phyloP scores from a whole-genome alignment of 768 basidiomycete species.

The Suillus spraguei region DNA sequence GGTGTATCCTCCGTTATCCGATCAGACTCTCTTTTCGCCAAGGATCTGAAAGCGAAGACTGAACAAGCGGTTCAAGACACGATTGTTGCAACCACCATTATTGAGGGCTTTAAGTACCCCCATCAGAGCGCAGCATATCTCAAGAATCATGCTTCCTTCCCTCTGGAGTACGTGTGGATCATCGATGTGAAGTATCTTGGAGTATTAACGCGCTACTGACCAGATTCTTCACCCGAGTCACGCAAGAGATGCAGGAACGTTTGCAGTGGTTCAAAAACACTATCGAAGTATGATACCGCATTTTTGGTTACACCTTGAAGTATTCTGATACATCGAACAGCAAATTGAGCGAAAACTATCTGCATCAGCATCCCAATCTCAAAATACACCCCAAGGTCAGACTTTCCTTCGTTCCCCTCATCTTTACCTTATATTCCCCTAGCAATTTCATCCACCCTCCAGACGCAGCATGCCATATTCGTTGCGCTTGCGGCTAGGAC shows the following conservation, averaged over 20 bases:
- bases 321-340: conserved; percentile 11
- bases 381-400: conserved; percentile 76
- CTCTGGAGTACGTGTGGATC: conserved; percentile 60
- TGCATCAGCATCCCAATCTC: conserved; percentile 61
- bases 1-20: conserved; percentile 63
- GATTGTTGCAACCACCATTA: conserved; percentile 72
- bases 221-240: conserved; percentile 75
- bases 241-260: conserved; percentile 70
- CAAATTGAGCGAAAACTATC: conserved; percentile 81
- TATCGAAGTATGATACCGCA: conserved; percentile 57
- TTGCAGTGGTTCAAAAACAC: conserved; percentile 80
- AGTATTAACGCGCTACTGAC: neutral
- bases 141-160: conserved; percentile 81
- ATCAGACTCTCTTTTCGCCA: conserved; percentile 64
- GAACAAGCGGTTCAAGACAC: conserved; percentile 82
- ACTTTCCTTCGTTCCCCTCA: conserved; percentile 1
- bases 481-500: conserved; percentile 77
- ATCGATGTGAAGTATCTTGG: conserved; percentile 1
- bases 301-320: neutral
- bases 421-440: conserved; percentile 14
- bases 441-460: conserved; percentile 78
- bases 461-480: conserved; percentile 79
- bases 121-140: conserved; percentile 70
- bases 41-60: conserved; percentile 72
- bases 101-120: conserved; percentile 78